Base-by-base conservation (phyloP, 352 stramenopile genomes). In the Phytopythium montanum region DNA sequence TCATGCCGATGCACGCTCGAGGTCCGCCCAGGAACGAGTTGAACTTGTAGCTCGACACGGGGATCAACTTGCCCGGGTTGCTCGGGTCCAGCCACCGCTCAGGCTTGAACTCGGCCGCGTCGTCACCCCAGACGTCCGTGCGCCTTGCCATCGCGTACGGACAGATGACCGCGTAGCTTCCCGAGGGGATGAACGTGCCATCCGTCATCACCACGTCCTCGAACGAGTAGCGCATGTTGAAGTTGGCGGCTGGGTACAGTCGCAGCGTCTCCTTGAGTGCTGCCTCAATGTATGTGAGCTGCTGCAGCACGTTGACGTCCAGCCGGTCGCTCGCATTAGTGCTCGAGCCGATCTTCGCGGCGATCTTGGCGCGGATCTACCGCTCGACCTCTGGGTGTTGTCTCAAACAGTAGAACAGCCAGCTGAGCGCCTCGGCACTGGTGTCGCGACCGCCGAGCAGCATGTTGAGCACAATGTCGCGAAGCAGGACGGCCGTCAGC, bases 391-490 rank as follows among this genome's bases (percentile, higher is more conserved):
- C 29, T 10, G 81, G 85, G 61, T 92, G 58, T 25, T 78, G 66
- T 16, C 62, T 73, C 42, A 92, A 56, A 52, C 88, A 65, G 59
- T 85, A 72, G 38, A 92, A 64, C 16, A 87, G 51, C 85, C 85
- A 94, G 5, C 68, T 65, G 12, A 95, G 56, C 8, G 80, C 75
- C 49, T 81, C 69, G 0, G 81, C 69, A 16, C 82, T 94, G 1
- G 87, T 88, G 29, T 89, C 81, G 2, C 80, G 71, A 6, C 83
- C 83, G 50, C 81, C 83, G 13, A 90, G 61, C 5, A 93, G 75
- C 33, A 94, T 73, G 60, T 75, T 82, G 23, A 95, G 59, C 28
- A 88, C 70, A 33, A 94, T 81, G 44, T 94, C 74, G 5, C 79
- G 79, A 4, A 95, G 67, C 16, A 65, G 65, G 16, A 48, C 42